Percentiles rank a stretch among this genome's conserved stretches.
phyloP scores from a whole-genome alignment of 2,329 filamentous ascomycete species.

The Mycogone perniciosa region DNA sequence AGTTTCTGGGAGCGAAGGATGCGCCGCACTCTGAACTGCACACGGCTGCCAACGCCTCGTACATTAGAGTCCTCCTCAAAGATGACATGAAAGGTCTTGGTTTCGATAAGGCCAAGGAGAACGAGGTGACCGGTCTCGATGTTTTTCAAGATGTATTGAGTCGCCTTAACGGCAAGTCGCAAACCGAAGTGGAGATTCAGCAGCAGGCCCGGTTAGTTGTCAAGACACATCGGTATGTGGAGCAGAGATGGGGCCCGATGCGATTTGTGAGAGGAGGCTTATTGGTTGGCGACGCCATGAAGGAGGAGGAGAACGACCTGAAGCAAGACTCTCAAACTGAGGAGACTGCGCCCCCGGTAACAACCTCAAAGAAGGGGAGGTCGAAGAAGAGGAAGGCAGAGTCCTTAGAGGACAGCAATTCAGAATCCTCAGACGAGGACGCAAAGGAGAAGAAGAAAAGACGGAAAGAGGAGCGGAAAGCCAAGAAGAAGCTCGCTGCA shows the following conservation, averaged over 20 bases:
- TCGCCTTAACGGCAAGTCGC: conserved; percentile 79
- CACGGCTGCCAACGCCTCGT: conserved; percentile 73
- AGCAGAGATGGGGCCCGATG: conserved; percentile 71
- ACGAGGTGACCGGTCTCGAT: conserved; percentile 78
- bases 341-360: conserved; percentile 16
- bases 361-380: conserved; percentile 38
- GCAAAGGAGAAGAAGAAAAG: conserved; percentile 33
- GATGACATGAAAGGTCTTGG: conserved; percentile 89
- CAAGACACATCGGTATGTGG: conserved; percentile 67
- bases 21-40: conserved; percentile 69
- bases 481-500: conserved; percentile 26
- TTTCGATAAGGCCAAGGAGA: conserved; percentile 66
- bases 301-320: conserved; percentile 25
- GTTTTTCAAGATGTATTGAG: conserved; percentile 82
- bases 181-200: conserved; percentile 65
- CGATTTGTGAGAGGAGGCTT: conserved; percentile 84
- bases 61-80: conserved; percentile 79
- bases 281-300: conserved; percentile 51
- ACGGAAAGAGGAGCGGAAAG: conserved; percentile 36
- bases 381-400: conserved; percentile 45
- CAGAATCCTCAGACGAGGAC: conserved; percentile 18
- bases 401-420: conserved; percentile 26
- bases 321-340: conserved; percentile 20
- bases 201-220: conserved; percentile 61
- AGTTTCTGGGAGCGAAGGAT: conserved; percentile 71